These are phyloP conservation scores for Amoebophrya sp. DNA, from an alignment of 169 alveolate genomes.

Conservation along the genomic window DNA sequence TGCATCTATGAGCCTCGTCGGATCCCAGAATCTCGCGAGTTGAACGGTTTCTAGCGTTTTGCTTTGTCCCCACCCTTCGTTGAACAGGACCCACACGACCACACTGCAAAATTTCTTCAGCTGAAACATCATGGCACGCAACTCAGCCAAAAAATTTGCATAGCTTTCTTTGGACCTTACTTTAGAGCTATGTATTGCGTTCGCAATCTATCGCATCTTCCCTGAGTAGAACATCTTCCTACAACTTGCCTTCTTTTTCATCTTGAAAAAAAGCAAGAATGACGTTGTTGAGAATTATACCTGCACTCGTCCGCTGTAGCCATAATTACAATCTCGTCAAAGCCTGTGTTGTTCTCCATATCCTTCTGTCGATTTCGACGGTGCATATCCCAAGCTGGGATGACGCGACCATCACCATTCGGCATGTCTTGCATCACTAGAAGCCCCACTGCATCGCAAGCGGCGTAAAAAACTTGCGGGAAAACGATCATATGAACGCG, in stretches of 20 bases:
- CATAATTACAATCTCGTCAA: background rate
- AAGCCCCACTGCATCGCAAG: slow-evolving; percentile 40
- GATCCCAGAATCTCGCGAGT: slow-evolving; percentile 28
- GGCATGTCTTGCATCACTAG: slow-evolving; percentile 49
- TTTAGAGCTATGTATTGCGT: too few relatives aligned
- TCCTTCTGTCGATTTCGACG: slow-evolving; percentile 33
- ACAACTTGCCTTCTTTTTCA: too few relatives aligned
- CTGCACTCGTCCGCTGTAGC: too few relatives aligned
- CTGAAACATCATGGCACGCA: slow-evolving; percentile 32
- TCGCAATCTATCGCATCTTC: too few relatives aligned
- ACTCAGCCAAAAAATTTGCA: background rate
- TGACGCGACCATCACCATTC: slow-evolving; percentile 40
- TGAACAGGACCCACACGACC: slow-evolving; percentile 44
- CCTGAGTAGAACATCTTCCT: too few relatives aligned
- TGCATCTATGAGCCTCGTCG: slow-evolving; percentile 35
- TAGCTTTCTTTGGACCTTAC: background rate
- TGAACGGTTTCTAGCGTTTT: slow-evolving; percentile 34
- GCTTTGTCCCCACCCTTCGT: slow-evolving; percentile 50
- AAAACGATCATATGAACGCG: slow-evolving; percentile 45
- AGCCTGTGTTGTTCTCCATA: background rate
- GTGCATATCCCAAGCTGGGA: slow-evolving; percentile 39
- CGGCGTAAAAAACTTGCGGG: slow-evolving; percentile 14
- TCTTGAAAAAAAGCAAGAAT: too few relatives aligned
- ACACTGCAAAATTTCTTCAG: slow-evolving; percentile 31
- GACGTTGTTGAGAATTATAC: too few relatives aligned